Evolutionary conservation across 306 rosid species (phyloP), one percentile per base, ranked within the genome.

Genomic region (Comarum palustre): DNA sequence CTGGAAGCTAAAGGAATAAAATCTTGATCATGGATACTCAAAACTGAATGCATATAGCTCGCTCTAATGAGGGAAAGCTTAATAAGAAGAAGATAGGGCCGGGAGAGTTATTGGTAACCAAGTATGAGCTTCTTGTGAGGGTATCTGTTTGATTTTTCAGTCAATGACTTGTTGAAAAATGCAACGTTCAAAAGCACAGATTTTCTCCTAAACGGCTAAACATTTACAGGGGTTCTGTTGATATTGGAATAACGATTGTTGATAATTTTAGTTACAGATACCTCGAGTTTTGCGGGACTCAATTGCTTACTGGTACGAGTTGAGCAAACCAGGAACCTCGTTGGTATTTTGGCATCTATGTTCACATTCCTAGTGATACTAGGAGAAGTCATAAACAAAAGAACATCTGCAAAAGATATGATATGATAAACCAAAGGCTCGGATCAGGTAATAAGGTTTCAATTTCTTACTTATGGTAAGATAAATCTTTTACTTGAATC

Each of bases 211-310:
- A 69, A 68, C 43, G n/a, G n/a, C n/a, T n/a, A n/a, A n/a, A n/a
- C n/a, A n/a, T n/a, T n/a, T n/a, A 59, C 2, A 17, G 16, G 75
- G 70, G 24, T 75, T 75, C 58, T 48, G 47, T 75, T 75, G 52
- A 51, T 31, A 48, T 66, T 11, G 54, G 19, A 57, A n/a, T 27
- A 75, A 17, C 55, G 2, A 8, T 52, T 51, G 55, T 75, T 52
- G 54, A 8, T 27, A 14, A 25, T 42, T 36, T 36, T 11, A 46
- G 25, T 68, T 68, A 29, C 13, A 52, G 13, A 52, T n/a, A 5
- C 11, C 25, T 52, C 13, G 13, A 52, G 24, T 52, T 52, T 2
- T 52, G 50, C 51, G 51, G 51, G 51, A 39, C 42, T 39, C 42
- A 36, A 36, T 36, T 36, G 39, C 2, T 36, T 36, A 29, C 31